Conservation (phyloP, 2,329 filamentous ascomycete species). For the Tolypocladium nubicola region DNA sequence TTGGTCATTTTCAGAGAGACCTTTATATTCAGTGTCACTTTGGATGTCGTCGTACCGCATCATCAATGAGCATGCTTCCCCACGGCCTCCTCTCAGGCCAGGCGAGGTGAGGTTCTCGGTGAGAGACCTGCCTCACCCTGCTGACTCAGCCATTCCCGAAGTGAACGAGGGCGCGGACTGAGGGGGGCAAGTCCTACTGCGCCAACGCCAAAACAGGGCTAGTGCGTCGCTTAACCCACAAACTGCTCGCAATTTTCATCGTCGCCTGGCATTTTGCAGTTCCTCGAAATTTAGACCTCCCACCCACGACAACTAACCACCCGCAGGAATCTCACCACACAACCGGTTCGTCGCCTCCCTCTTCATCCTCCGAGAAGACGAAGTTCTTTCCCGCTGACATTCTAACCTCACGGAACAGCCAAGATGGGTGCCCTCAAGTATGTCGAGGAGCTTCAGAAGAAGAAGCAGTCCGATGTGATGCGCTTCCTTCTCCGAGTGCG, state of each 20-base stretch:
- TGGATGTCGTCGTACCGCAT: background rate
- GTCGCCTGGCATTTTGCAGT: conserved; percentile 19
- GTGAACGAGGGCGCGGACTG: background rate
- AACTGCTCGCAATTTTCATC: conserved; percentile 22
- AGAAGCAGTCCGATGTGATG: conserved; percentile 99
- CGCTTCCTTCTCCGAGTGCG: conserved; percentile 99
- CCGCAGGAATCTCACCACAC: conserved; percentile 22
- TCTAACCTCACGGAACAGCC: conserved; percentile 24
- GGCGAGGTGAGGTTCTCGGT: background rate
- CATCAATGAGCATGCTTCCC: background rate
- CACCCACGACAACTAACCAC: conserved; percentile 23
- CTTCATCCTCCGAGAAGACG: background rate
- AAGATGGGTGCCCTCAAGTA: conserved; percentile 99
- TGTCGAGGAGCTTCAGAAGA: conserved; percentile 99
- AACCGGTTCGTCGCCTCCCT: conserved; percentile 23
- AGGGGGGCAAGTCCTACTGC: conserved; percentile 18
- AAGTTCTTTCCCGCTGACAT: conserved; percentile 1
- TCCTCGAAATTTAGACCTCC: conserved; percentile 18
- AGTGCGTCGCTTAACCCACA: conserved; percentile 28
- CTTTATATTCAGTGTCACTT: background rate
- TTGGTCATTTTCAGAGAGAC: background rate
- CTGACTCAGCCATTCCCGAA: background rate
- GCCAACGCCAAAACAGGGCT: conserved; percentile 14
- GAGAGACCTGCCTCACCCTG: conserved; percentile 1
- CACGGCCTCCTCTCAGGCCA: background rate